phyloP scores from a whole-genome alignment of 805 yeast species.

The Ogataea zsoltii region DNA sequence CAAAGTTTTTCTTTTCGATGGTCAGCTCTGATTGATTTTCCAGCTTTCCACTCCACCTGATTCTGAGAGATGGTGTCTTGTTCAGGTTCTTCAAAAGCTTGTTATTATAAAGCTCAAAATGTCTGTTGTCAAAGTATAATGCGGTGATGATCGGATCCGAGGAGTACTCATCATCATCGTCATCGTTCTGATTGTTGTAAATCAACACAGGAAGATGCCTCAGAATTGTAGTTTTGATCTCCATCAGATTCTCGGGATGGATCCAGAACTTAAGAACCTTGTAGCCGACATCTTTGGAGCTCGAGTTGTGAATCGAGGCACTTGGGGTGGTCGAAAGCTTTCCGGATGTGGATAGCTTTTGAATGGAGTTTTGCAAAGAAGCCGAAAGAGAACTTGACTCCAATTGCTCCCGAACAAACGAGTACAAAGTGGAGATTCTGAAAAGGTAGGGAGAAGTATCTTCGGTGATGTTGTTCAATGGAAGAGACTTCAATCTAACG shows the following conservation, averaged over 20 bases:
- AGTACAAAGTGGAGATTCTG: slow-evolving; percentile 78
- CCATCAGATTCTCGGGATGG: slow-evolving; percentile 96
- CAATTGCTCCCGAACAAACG: slow-evolving; percentile 75
- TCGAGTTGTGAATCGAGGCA: slow-evolving; percentile 20
- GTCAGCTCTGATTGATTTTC: slow-evolving; percentile 73
- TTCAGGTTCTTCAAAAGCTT: slow-evolving; percentile 66
- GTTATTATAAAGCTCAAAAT: slow-evolving; percentile 83
- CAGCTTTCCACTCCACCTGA: slow-evolving; percentile 90
- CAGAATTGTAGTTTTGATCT: slow-evolving; percentile 91
- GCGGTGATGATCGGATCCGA: slow-evolving; percentile 85
- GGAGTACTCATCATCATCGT: slow-evolving; percentile 49
- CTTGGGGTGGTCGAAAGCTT: slow-evolving; percentile 36
- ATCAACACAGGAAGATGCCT: slow-evolving; percentile 92
- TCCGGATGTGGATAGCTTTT: slow-evolving; percentile 45
- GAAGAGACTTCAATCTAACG: slow-evolving; percentile 82
- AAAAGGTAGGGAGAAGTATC: slow-evolving; percentile 90
- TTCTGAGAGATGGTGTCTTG: slow-evolving; percentile 71
- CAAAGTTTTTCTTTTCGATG: slow-evolving; percentile 77
- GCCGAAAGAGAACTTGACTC: slow-evolving; percentile 36
- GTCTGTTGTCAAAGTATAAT: slow-evolving; percentile 80
- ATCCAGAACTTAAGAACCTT: slow-evolving; percentile 90
- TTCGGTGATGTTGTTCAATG: slow-evolving; percentile 78
- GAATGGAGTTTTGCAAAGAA: slow-evolving; percentile 46
- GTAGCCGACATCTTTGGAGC: slow-evolving; percentile 33
- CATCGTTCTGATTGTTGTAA: slow-evolving; percentile 54